Conservation (phyloP, 768 basidiomycete species). For the Artomyces pyxidatus region DNA sequence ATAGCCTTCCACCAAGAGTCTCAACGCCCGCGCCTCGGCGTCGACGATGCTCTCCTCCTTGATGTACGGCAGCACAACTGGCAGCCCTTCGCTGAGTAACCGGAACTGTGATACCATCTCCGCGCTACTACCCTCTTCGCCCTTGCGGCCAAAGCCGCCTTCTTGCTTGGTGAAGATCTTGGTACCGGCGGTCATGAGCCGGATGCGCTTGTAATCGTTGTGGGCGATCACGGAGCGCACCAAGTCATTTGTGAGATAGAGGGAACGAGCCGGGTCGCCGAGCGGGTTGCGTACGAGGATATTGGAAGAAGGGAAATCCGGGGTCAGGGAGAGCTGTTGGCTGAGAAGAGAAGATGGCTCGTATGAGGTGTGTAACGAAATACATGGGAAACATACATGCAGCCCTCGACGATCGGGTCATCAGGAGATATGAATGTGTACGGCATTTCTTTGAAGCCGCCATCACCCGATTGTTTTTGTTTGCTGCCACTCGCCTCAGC, state of each 20-base stretch:
- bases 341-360: constrained; percentile 30
- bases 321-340: constrained; percentile 58
- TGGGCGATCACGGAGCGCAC: constrained; percentile 72
- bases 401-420: constrained; percentile 61
- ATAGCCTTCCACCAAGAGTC: constrained; percentile 62
- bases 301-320: constrained; percentile 66
- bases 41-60: constrained; percentile 53
- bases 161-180: constrained; percentile 92
- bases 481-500: no score
- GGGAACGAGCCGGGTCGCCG: constrained; percentile 62
- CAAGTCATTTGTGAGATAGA: constrained; percentile 83
- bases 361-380: not conserved
- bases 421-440: constrained; percentile 71
- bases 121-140: not conserved
- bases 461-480: constrained; percentile 22
- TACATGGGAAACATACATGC: constrained; percentile 51
- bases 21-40: constrained; percentile 49
- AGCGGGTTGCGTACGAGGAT: constrained; percentile 83
- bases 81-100: constrained; percentile 78
- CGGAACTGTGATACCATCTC: constrained; percentile 50
- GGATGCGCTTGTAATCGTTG: constrained; percentile 79
- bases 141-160: constrained; percentile 26
- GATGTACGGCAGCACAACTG: constrained; percentile 77
- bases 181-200: constrained; percentile 89
- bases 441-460: constrained; percentile 70